These are phyloP conservation scores for Xylariaceae sp. DNA, from an alignment of 2,329 filamentous ascomycete genomes.

Conservation along the genomic window DNA sequence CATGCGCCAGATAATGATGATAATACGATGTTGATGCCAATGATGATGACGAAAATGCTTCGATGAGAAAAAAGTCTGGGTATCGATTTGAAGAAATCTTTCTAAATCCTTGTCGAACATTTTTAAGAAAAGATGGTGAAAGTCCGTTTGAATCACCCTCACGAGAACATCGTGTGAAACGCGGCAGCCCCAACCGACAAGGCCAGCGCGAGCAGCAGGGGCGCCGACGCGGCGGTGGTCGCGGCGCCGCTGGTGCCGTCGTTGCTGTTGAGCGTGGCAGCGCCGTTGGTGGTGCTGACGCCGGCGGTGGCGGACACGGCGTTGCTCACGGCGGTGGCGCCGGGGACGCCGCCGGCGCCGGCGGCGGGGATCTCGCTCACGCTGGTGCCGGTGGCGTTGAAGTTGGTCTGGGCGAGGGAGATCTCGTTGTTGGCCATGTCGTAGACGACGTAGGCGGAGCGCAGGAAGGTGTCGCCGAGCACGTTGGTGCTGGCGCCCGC, in stretches of 20 bases:
- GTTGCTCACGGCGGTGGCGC: slow-evolving; percentile 42
- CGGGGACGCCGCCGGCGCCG: slow-evolving; percentile 39
- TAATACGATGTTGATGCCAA: no score
- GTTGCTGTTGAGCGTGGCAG: slow-evolving; percentile 12
- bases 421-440: slow-evolving; percentile 66
- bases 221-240: not conserved
- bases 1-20: no score
- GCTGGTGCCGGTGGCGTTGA: slow-evolving; percentile 44
- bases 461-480: slow-evolving; percentile 67
- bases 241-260: slow-evolving; percentile 6
- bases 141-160: no score
- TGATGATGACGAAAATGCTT: no score
- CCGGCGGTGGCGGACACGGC: slow-evolving; percentile 43
- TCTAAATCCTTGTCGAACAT: no score
- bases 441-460: slow-evolving; percentile 69
- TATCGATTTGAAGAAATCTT: no score
- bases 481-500: slow-evolving; percentile 49
- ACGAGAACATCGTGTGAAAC: slow-evolving; percentile 11
- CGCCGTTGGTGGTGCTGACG: slow-evolving; percentile 18
- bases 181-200: slow-evolving; percentile 11
- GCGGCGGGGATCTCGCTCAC: slow-evolving; percentile 49
- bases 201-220: slow-evolving; percentile 6
- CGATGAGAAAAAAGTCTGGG: no score
- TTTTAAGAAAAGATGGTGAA: no score
- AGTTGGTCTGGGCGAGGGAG: slow-evolving; percentile 59